Evolutionary conservation across 352 stramenopile species (phyloP), one percentile per base, ranked within the genome.

Genomic region (Plasmopara halstedii): DNA sequence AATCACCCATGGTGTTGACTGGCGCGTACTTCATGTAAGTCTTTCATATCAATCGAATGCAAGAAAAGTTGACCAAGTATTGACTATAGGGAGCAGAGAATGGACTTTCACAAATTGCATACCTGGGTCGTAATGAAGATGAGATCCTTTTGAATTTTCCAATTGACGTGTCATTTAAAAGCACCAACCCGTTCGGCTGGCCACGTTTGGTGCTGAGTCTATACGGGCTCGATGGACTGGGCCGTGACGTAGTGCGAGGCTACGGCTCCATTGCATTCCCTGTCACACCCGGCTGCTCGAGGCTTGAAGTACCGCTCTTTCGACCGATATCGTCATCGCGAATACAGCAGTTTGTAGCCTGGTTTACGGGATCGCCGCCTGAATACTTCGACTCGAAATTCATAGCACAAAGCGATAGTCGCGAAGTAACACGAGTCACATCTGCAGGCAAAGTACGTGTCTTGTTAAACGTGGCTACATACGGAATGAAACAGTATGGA

Each of bases 141-240:
- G 62, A 53, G 7, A 88, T 97, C 29, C 71, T 97, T 35, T 95
- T 95, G 66, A 98, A 97, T 46, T 98, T 98, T 55, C 94, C 94
- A 3, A 87, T 98, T 34, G 90, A 98, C 53, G 80, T 98, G 9
- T 90, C 90, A n/a, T 98, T 97, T 68, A 94, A 92, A 62, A 94
- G 77, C 27, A 98, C 92, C 0, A 98, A 97, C 51, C 82, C 88
- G 6, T 95, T 92, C 51, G 94, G 94, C 6, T 98, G 94, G 94
- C 94, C 94, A 21, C 70, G 93, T 8, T 62, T 98, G 11, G 85
- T 94, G 6, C 58, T 98, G 10, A 96, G 78, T 50, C 44, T 88
- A 27, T 86, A 86, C 49, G 76, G 84, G 29, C 74, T 98, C 32
- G 94, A 98, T 57, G 74, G 67, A 10, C 40, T 98, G 7, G 90